Evolutionary conservation across 495 filamentous ascomycete species (phyloP), one percentile per base, ranked within the genome.

Genomic region (Aspergillus cristatus): DNA sequence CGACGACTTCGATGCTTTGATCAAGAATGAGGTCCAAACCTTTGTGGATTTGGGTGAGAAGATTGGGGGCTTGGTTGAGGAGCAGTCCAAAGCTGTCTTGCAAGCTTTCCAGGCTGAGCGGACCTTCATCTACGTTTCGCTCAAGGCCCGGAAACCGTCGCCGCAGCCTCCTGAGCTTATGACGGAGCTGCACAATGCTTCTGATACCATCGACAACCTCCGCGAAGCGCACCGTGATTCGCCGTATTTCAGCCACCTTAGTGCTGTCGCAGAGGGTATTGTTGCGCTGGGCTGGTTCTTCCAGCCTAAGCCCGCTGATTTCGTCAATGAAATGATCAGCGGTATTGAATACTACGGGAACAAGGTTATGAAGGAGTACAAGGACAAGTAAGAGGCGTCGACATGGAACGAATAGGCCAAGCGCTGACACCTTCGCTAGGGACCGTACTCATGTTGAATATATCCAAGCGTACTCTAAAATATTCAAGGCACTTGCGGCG

Each of bases 311-410:
- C 91, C 91, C 1, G 78, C 72, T 43, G 85, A 86, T 37, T 86
- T 84, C 45, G 79, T 96, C 26, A 71, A 71, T 18, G 90, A 94
- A 33, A 78, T 79, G 33, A 63, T 91, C 6, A 77, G 76, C 16
- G 78, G 84, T 34, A 83, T 88, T 18, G 75, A 95, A 57, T 93
- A 86, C 64, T 95, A 79, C 43, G 93, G 91, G 2, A 95, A 98
- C 66, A 76, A 84, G 40, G 82, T 98, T 26, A 58, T 96, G 42
- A 88, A 81, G 52, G 81, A 86, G 42, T 78, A 84, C 60, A 96
- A 90, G 66, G 87, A 91, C 35, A 90, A 86, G 88, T 94, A 63
- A 45, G 46, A 34, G 20, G 16, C 22, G 13, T 34, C 22, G 7
- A 7, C 7, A 10, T 10, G 7, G 6, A 12, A 11, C 3, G 13